Conservation (phyloP, 768 basidiomycete species). For the Hypsizygus marmoreus region DNA sequence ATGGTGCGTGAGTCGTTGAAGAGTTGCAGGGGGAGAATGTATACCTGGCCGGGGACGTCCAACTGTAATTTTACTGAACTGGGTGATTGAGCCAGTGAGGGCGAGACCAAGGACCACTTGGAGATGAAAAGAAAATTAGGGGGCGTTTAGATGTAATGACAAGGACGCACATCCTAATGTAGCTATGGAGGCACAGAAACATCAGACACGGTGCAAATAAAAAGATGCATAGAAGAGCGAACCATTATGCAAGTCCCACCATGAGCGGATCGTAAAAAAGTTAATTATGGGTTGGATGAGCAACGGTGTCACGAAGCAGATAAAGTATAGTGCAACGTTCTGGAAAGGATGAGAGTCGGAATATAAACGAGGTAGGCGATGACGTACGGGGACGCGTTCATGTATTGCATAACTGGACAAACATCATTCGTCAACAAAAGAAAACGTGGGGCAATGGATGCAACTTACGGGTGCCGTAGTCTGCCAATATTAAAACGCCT, state of each 20-base stretch:
- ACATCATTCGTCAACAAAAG: not conserved
- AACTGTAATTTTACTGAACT: constrained; percentile 83
- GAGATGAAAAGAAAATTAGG: constrained; percentile 1
- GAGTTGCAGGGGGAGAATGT: constrained; percentile 7
- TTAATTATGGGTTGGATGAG: constrained; percentile 71
- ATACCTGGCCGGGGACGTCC: constrained; percentile 87
- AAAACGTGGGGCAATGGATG: constrained; percentile 1
- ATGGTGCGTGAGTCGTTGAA: too few relatives aligned
- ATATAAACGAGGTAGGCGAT: constrained; percentile 8
- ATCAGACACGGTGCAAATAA: constrained; percentile 3
- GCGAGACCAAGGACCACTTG: constrained; percentile 77
- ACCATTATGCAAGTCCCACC: constrained; percentile 89
- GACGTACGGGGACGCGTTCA: constrained; percentile 74
- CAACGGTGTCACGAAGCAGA: constrained; percentile 65
- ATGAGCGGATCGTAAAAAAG: constrained; percentile 69
- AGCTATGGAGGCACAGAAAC: constrained; percentile 26
- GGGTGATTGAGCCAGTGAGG: constrained; percentile 80
- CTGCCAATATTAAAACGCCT: constrained; percentile 26
- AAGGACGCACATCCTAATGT: constrained; percentile 42
- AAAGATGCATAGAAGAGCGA: constrained; percentile 21
- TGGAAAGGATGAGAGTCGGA: constrained; percentile 20
- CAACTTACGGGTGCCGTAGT: constrained; percentile 41
- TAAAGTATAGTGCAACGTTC: constrained; percentile 52
- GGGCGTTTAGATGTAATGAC: not conserved
- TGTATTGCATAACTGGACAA: constrained; percentile 61